Evolutionary conservation across 495 filamentous ascomycete genomes (phyloP).

Genomic region (Penicillium parvum): DNA sequence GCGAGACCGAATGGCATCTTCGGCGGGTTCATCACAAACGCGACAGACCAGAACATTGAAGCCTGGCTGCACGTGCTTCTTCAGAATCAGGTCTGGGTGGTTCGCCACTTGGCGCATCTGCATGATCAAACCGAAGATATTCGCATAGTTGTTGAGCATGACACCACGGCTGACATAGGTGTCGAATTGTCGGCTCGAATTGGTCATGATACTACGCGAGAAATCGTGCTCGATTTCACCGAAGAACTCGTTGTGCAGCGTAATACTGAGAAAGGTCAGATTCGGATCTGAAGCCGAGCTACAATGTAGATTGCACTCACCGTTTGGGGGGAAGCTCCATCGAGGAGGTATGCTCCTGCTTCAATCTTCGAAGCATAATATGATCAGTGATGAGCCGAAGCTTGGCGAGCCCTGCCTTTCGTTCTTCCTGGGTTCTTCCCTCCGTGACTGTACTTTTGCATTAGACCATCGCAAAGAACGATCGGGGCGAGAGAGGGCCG

Average conservation of each 20-base stretch:
- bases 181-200: slow-evolving; percentile 79
- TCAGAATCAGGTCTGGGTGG: slow-evolving; percentile 89
- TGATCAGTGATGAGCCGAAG: slow-evolving; percentile 80
- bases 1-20: slow-evolving; percentile 85
- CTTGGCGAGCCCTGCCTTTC: slow-evolving; percentile 69
- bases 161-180: slow-evolving; percentile 94
- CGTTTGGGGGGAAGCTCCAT: slow-evolving; percentile 97
- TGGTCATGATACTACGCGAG: slow-evolving; percentile 91
- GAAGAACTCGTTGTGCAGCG: slow-evolving; percentile 90
- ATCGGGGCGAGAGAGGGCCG: background rate
- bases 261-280: slow-evolving; percentile 41
- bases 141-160: slow-evolving; percentile 92
- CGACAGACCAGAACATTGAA: slow-evolving; percentile 89
- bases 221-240: slow-evolving; percentile 93
- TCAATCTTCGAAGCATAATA: slow-evolving; percentile 92
- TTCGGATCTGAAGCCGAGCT: background rate
- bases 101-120: slow-evolving; percentile 96
- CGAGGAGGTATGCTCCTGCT: slow-evolving; percentile 82
- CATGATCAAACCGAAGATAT: slow-evolving; percentile 82
- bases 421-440: slow-evolving; percentile 40
- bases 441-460: slow-evolving; percentile 39
- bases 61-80: slow-evolving; percentile 76
- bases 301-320: slow-evolving; percentile 12
- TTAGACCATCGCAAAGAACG: background rate
- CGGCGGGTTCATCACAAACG: slow-evolving; percentile 92